Evolutionary conservation across 176 grass and related monocot species (phyloP).

Genomic region (Typha latifolia): DNA sequence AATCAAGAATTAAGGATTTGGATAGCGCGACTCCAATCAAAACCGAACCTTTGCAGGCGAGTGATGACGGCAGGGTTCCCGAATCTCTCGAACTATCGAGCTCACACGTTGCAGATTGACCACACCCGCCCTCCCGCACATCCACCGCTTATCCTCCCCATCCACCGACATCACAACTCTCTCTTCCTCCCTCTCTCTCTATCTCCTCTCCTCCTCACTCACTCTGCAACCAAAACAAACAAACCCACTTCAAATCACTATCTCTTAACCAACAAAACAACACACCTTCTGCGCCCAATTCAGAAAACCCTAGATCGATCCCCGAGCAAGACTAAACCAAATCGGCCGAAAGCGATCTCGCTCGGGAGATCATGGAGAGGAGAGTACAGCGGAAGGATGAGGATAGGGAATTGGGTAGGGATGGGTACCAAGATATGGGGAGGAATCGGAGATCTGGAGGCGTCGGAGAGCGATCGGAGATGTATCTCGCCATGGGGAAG

Average conservation of each 20-base stretch:
- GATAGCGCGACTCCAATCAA: neutral
- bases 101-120: constrained; percentile 74
- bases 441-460: neutral
- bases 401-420: neutral
- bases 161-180: constrained; percentile 29
- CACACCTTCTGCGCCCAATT: neutral
- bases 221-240: neutral
- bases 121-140: constrained; percentile 65
- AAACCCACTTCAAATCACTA: neutral
- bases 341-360: neutral
- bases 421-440: neutral
- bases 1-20: neutral
- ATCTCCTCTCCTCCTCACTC: constrained; percentile 3
- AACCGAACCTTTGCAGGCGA: constrained; percentile 54
- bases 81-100: constrained; percentile 65
- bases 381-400: neutral
- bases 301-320: neutral
- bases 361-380: neutral
- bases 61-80: constrained; percentile 73
- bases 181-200: neutral
- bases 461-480: constrained; percentile 6
- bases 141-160: constrained; percentile 70
- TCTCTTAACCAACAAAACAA: neutral
- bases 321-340: neutral
- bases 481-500: neutral